Conservation (phyloP, 257 asterid genomes). For the Capsicum rhomboideum region DNA sequence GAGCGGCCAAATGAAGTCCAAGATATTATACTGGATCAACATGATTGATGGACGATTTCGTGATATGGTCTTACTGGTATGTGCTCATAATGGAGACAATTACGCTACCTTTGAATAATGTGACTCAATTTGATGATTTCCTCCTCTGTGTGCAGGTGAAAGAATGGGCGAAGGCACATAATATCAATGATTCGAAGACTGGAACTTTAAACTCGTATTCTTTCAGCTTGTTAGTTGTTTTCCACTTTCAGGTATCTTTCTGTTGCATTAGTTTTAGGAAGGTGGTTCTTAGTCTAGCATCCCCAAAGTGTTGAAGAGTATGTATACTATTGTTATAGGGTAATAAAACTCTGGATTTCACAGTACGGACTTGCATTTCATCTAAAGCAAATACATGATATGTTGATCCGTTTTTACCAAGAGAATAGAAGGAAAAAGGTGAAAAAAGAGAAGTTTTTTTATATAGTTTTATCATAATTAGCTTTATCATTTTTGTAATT, state of each 20-base stretch:
- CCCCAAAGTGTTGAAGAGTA: background rate
- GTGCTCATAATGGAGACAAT: constrained; percentile 16
- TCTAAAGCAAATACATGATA: background rate
- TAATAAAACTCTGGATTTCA: background rate
- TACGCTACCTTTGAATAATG: constrained; percentile 7
- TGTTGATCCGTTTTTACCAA: background rate
- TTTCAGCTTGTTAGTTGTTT: constrained; percentile 76
- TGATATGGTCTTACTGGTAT: constrained; percentile 75
- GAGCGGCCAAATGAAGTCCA: constrained; percentile 92
- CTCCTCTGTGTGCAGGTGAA: constrained; percentile 61
- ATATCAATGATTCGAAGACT: constrained; percentile 66
- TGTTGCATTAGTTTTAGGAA: background rate
- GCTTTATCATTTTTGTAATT: background rate
- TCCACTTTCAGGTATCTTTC: constrained; percentile 81
- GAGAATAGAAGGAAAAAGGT: background rate
- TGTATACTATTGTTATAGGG: background rate
- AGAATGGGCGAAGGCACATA: constrained; percentile 89
- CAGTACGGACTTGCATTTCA: background rate
- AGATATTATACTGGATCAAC: constrained; percentile 73
- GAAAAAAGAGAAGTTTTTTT: background rate
- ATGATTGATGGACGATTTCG: constrained; percentile 86
- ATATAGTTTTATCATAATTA: background rate
- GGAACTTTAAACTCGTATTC: constrained; percentile 84
- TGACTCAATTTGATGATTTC: constrained; percentile 3
- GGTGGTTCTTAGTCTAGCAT: background rate